phyloP scores from a whole-genome alignment of 2,329 filamentous ascomycete species.

The Coniochaeta sp. region DNA sequence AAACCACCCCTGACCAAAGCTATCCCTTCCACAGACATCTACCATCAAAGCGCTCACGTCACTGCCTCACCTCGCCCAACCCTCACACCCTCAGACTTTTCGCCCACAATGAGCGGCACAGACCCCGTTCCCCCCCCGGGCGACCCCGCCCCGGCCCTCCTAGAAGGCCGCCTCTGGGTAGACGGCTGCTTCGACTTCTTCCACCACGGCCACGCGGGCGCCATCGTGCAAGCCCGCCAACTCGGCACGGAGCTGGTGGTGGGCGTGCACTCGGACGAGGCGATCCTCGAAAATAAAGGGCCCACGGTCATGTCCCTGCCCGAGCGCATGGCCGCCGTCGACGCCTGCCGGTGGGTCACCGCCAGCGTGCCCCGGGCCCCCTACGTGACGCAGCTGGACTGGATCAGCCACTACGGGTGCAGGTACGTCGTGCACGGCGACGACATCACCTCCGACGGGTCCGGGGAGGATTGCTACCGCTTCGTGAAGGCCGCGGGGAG shows the following conservation, averaged over 20 bases:
- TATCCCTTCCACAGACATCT: background rate
- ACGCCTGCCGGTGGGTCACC: conserved; percentile 94
- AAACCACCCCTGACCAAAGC: background rate
- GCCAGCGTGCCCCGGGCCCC: conserved; percentile 76
- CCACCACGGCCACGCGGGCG: conserved; percentile 95
- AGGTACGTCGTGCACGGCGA: conserved; percentile 94
- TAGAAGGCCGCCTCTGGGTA: conserved; percentile 82
- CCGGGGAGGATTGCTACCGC: conserved; percentile 93
- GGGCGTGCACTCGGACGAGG: conserved; percentile 91
- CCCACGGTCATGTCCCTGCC: conserved; percentile 93
- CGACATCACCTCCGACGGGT: conserved; percentile 91
- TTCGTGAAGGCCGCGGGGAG: conserved; percentile 91
- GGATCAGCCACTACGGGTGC: conserved; percentile 94
- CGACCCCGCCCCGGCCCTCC: conserved; percentile 45
- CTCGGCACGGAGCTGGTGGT: conserved; percentile 84
- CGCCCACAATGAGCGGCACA: conserved; percentile 13
- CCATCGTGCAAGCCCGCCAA: conserved; percentile 91
- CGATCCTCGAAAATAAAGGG: conserved; percentile 93
- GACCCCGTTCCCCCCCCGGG: conserved; percentile 27
- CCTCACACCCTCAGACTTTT: background rate
- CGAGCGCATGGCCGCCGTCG: conserved; percentile 86
- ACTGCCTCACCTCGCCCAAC: background rate
- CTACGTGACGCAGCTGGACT: conserved; percentile 88
- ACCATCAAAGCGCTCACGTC: background rate
- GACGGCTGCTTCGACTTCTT: conserved; percentile 99